These are phyloP conservation scores for Penicillium subrubescens DNA, from an alignment of 495 filamentous ascomycete genomes.

Conservation along the genomic window DNA sequence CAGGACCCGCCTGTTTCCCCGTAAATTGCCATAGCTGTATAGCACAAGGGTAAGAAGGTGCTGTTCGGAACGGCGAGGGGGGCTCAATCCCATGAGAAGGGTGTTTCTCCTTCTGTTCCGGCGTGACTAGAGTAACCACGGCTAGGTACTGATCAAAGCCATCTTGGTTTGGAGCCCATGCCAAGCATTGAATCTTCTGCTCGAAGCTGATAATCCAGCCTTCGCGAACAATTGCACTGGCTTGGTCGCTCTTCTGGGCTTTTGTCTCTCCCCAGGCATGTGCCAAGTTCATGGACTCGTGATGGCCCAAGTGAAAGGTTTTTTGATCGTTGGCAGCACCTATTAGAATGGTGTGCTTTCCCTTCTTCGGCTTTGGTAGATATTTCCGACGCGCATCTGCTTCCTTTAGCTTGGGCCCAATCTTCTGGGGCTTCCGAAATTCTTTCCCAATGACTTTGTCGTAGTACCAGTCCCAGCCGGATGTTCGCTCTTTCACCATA, in stretches of 20 bases:
- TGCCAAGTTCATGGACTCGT: constrained; percentile 45
- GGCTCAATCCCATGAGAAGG: constrained; percentile 9
- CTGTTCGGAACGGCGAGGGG: constrained; percentile 51
- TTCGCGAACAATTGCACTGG: constrained; percentile 32
- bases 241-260: constrained; percentile 8
- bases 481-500: constrained; percentile 43
- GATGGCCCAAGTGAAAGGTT: constrained; percentile 40
- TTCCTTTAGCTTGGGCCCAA: constrained; percentile 31
- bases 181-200: constrained; percentile 50
- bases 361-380: constrained; percentile 36
- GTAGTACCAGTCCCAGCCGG: constrained; percentile 61
- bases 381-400: constrained; percentile 36
- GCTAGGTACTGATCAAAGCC: constrained; percentile 58
- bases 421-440: constrained; percentile 43
- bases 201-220: constrained; percentile 64
- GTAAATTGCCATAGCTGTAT: constrained; percentile 64
- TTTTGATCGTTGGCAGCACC: constrained; percentile 51
- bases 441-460: constrained; percentile 34
- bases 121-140: constrained; percentile 43
- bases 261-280: constrained; percentile 43
- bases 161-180: constrained; percentile 60
- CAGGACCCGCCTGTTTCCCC: constrained; percentile 28
- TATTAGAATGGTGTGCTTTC: constrained; percentile 50
- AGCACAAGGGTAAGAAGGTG: constrained; percentile 47
- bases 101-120: constrained; percentile 35